Evolutionary conservation across 2,329 filamentous ascomycete genomes (phyloP).

Genomic region (Ceratocystis colombiana): DNA sequence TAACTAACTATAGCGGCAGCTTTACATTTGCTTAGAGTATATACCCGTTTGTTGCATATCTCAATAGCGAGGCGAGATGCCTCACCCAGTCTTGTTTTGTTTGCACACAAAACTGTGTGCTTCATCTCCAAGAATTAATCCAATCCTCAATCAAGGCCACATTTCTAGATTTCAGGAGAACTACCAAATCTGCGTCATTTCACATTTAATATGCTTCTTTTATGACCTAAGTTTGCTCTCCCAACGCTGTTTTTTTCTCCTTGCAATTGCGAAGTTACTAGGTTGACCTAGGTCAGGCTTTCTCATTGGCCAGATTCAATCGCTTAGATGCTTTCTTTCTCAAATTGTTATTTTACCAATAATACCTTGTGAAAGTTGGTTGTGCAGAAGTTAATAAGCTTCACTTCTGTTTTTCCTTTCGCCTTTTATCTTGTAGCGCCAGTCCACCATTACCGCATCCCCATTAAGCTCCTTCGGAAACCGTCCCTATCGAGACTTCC

Average conservation of each 20-base stretch:
- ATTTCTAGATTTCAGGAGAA: neutral
- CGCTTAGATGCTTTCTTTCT: conserved; percentile 15
- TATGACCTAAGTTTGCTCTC: neutral
- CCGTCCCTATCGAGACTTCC: neutral
- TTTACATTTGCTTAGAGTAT: conserved; percentile 1
- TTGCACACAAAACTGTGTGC: neutral
- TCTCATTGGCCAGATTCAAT: conserved; percentile 14
- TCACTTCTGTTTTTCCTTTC: neutral
- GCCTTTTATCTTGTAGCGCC: neutral
- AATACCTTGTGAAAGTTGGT: conserved; percentile 5
- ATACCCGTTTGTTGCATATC: conserved; percentile 1
- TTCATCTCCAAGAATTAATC: neutral
- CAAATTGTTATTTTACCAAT: neutral
- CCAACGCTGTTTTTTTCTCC: neutral
- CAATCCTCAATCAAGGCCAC: neutral
- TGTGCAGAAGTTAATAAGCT: conserved; percentile 11
- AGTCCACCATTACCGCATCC: neutral
- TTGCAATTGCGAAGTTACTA: conserved; percentile 1
- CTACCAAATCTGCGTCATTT: neutral
- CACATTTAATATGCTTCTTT: neutral
- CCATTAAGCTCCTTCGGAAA: neutral
- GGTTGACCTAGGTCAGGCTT: neutral
- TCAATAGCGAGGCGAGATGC: too few species aligned
- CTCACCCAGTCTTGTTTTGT: neutral
- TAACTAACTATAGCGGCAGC: neutral